Evolutionary conservation across 2,329 filamentous ascomycete species (phyloP).

Genomic region (Ciborinia camelliae): DNA sequence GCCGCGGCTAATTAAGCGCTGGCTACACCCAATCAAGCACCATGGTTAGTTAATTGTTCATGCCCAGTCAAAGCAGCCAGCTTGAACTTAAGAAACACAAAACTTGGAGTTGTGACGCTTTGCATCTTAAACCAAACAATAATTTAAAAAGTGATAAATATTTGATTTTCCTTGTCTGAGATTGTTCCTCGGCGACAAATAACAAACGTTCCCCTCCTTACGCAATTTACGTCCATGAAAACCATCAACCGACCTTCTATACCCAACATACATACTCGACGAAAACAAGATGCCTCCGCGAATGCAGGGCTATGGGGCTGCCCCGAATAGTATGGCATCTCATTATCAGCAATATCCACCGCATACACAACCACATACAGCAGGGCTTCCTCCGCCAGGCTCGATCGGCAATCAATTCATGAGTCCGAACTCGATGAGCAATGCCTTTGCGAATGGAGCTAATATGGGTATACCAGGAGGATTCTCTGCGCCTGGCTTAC

Average conservation of each 20-base stretch:
- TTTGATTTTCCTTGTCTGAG: conserved; percentile 1
- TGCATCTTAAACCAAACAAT: conserved; percentile 1
- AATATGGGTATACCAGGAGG: conserved; percentile 56
- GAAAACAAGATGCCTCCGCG: conserved; percentile 38
- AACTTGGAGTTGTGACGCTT: conserved; percentile 8
- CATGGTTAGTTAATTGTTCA: conserved; percentile 2
- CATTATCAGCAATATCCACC: conserved; percentile 46
- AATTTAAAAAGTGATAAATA: conserved; percentile 9
- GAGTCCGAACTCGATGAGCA: conserved; percentile 14
- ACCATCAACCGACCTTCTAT: conserved; percentile 32
- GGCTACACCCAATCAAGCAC: too few species aligned
- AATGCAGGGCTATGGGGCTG: conserved; percentile 37
- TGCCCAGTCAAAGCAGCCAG: conserved; percentile 8
- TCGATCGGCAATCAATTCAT: conserved; percentile 64
- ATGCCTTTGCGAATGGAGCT: conserved; percentile 45
- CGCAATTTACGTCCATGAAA: conserved; percentile 38
- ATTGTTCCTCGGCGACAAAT: conserved; percentile 1
- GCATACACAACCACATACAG: conserved; percentile 46
- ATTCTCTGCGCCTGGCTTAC: conserved; percentile 53
- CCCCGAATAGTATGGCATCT: conserved; percentile 36
- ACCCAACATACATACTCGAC: conserved; percentile 35
- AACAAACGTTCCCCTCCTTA: conserved; percentile 1
- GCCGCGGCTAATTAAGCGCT: conserved; percentile 13
- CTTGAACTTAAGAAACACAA: conserved; percentile 15
- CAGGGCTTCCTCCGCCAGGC: conserved; percentile 55